Base-by-base conservation (phyloP, 1,139 yeast genomes). In the Kodamaea alishanica region DNA sequence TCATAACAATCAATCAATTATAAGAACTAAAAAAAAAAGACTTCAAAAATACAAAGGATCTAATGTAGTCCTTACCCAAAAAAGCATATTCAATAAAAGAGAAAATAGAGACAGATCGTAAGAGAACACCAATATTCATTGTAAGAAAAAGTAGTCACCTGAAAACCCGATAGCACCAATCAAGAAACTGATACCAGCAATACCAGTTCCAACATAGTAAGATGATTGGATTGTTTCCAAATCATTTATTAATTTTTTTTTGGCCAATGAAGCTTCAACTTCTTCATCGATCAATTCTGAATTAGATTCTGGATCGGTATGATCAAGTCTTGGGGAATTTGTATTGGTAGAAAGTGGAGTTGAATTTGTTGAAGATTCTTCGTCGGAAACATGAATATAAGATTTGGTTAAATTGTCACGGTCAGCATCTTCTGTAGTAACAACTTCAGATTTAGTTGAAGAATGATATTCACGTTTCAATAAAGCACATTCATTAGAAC, bases 341-440 rank as follows among this genome's bases (percentile, higher is more conserved):
- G 69, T 61, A 2, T 54, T 48, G 20, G 72, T 55, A 22, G 60
- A 47, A 12, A 51, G 48, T 6, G 70, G 69, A 9, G 68, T 63
- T 30, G 60, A 50, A n/a, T 52, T 43, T 12, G 52, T 38, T 10
- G 65, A 52, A 8, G 64, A 54, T 26, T 65, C 56, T 41, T 60
- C 68, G 45, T 74, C 78, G 26, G 79, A 75, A 25, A 75, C 73
- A 35, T 71, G 75, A 42, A 71, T 68, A 49, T 71, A 71, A 8
- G 81, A 75, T 51, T 68, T 69, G 41, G 76, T 77, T 46, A 77
- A 65, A 26, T 65, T 65, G 29, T 73, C 70, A 28, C 54, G 60
- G 32, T 49, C 48, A 8, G 46, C 52, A 6, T 39, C 46, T 35
- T 36, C 47, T 42, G 11, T 40, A 30, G 15, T 4, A 10, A 26